Percentiles rank a stretch among this genome's conserved stretches.
Evolutionary conservation across 768 basidiomycete species (phyloP).

Genomic region (Agaricus blazei): DNA sequence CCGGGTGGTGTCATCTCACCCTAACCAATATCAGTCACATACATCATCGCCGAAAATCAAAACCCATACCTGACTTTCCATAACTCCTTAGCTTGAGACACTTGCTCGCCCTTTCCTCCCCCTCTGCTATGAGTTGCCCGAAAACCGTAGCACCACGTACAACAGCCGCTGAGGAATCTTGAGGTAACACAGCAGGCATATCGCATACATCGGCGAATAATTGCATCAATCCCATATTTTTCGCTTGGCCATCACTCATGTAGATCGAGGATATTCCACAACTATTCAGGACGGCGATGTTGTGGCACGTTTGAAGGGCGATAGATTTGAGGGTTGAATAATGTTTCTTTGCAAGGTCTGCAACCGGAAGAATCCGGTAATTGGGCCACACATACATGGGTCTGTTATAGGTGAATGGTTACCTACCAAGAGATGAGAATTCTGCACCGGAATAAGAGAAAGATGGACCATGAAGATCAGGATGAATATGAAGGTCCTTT

Average conservation of each 20-base stretch:
- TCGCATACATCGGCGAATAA: constrained; percentile 83
- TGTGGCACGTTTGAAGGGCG: constrained; percentile 91
- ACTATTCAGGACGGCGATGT: constrained; percentile 83
- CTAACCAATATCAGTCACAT: constrained; percentile 29
- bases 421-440: constrained; percentile 39
- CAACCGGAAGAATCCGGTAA: constrained; percentile 60
- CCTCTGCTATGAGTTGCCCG: constrained; percentile 76
- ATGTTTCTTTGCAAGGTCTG: constrained; percentile 87
- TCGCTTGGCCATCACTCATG: constrained; percentile 91
- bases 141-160: constrained; percentile 94
- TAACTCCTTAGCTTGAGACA: constrained; percentile 51
- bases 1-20: constrained; percentile 91
- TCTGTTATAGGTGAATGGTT: constrained; percentile 97
- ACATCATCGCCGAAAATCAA: not conserved
- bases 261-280: constrained; percentile 83
- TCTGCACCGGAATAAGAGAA: not conserved
- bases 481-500: constrained; percentile 90
- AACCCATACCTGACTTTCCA: constrained; percentile 82
- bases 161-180: constrained; percentile 72
- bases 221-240: constrained; percentile 84
- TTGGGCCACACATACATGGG: constrained; percentile 89
- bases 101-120: constrained; percentile 21
- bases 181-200: constrained; percentile 80
- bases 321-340: constrained; percentile 90
- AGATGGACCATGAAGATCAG: constrained; percentile 79